phyloP scores from a whole-genome alignment of 2,329 filamentous ascomycete species.

The Bisporella sp. region DNA sequence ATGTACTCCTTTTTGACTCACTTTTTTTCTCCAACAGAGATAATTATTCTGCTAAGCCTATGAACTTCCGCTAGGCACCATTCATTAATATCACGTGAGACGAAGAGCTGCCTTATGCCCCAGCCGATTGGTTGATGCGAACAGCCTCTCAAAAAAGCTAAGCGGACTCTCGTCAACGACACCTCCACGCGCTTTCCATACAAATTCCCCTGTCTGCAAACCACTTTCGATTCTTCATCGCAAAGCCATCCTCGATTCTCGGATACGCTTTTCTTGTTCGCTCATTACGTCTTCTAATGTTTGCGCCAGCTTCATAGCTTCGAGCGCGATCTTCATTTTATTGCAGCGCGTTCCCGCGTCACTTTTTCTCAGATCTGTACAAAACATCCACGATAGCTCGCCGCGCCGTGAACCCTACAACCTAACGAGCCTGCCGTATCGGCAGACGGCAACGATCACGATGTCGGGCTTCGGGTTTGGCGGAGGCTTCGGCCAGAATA shows the following conservation, averaged over 20 bases:
- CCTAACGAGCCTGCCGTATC: not conserved
- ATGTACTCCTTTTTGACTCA: too few relatives aligned
- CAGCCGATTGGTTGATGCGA: constrained; percentile 9
- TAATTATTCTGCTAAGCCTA: too few relatives aligned
- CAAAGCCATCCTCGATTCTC: constrained; percentile 8
- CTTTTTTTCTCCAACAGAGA: too few relatives aligned
- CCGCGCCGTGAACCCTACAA: too few relatives aligned
- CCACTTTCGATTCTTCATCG: not conserved
- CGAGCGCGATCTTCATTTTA: constrained; percentile 18
- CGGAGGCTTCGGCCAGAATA: constrained; percentile 44
- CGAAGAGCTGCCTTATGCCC: too few relatives aligned
- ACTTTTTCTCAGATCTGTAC: too few relatives aligned
- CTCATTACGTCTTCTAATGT: constrained; percentile 23
- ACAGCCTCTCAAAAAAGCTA: not conserved
- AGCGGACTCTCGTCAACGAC: not conserved
- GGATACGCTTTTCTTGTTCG: constrained; percentile 15
- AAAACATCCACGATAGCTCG: too few relatives aligned
- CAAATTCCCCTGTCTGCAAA: too few relatives aligned
- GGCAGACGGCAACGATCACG: constrained; percentile 5
- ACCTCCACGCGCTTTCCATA: too few relatives aligned
- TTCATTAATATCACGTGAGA: not conserved
- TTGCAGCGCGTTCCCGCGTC: constrained; percentile 19
- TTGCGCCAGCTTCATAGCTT: constrained; percentile 16
- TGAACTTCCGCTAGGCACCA: not conserved
- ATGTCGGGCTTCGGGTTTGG: constrained; percentile 22